These are phyloP conservation scores for Stenogyne calaminthoides DNA, from an alignment of 305 asterid genomes.

Conservation along the genomic window DNA sequence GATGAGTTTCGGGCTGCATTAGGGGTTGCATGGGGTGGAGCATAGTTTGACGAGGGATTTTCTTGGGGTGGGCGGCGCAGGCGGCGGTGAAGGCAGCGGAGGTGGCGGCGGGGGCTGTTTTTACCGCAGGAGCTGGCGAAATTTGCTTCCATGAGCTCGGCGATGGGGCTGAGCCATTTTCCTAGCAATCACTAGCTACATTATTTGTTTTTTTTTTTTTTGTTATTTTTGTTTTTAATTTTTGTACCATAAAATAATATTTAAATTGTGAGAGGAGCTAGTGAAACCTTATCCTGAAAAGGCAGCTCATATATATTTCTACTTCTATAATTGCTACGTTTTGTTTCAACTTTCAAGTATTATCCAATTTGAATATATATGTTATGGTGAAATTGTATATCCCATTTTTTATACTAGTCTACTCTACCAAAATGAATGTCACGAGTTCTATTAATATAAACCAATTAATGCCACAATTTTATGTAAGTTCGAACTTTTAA, in stretches of 20 bases:
- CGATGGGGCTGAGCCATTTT: slow-evolving; percentile 72
- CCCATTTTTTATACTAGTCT: too few relatives aligned
- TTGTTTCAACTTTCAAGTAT: not conserved
- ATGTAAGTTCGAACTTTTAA: too few relatives aligned
- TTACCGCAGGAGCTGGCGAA: slow-evolving; percentile 67
- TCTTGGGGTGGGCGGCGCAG: slow-evolving; percentile 69
- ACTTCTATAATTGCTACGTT: slow-evolving; percentile 25
- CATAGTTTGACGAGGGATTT: slow-evolving; percentile 69
- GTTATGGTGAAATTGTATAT: too few relatives aligned
- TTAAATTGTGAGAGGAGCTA: slow-evolving; percentile 18
- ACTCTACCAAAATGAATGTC: too few relatives aligned
- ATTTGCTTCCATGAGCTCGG: slow-evolving; percentile 72
- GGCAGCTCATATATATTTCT: slow-evolving; percentile 29
- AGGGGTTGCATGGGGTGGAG: slow-evolving; percentile 49
- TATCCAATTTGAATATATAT: not conserved
- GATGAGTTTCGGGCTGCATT: slow-evolving; percentile 40
- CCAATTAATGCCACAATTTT: too few relatives aligned
- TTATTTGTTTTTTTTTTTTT: not conserved
- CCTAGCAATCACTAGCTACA: slow-evolving; percentile 45
- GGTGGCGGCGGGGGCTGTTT: too few relatives aligned
- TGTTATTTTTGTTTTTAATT: not conserved
- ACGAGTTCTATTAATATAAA: too few relatives aligned
- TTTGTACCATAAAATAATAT: slow-evolving; percentile 35
- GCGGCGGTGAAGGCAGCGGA: slow-evolving; percentile 41
- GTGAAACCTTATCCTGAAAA: slow-evolving; percentile 35